A percentile compares a stretch with the other conserved stretches of the same genome.
Conservation (phyloP, 441 rosid species). For the Gossypium aridum region DNA sequence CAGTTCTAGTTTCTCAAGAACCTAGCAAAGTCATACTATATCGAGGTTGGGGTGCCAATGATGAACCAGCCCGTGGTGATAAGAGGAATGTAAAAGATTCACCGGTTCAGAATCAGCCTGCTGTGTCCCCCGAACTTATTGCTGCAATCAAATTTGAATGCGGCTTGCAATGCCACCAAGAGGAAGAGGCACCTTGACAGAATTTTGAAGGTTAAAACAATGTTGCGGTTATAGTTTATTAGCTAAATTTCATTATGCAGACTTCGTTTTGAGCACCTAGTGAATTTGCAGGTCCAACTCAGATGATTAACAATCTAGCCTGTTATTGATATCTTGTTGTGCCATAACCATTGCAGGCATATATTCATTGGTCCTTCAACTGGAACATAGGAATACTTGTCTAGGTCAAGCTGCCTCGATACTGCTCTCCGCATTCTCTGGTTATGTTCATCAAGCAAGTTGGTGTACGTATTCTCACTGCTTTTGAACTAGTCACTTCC, state of each 20-base stretch:
- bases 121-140: constrained; percentile 69
- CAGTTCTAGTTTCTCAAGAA: constrained; percentile 80
- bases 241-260: not conserved
- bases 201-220: constrained; percentile 13
- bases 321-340: not conserved
- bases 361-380: constrained; percentile 9
- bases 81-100: constrained; percentile 15
- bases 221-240: not conserved
- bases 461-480: not conserved
- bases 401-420: not conserved
- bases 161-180: constrained; percentile 35
- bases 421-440: not conserved
- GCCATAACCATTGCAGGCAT: not conserved
- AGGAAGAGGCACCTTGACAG: constrained; percentile 7
- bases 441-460: not conserved
- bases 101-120: constrained; percentile 18
- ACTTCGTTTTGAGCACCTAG: not conserved
- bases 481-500: not conserved
- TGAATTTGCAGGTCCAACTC: not conserved
- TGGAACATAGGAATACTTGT: not conserved
- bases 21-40: constrained; percentile 88
- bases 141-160: constrained; percentile 83
- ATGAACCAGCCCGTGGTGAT: constrained; percentile 25
- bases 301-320: constrained; percentile 4
- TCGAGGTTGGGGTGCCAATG: constrained; percentile 85